These are phyloP conservation scores for Parathielavia appendiculata DNA, from an alignment of 495 filamentous ascomycete genomes.

Conservation along the genomic window DNA sequence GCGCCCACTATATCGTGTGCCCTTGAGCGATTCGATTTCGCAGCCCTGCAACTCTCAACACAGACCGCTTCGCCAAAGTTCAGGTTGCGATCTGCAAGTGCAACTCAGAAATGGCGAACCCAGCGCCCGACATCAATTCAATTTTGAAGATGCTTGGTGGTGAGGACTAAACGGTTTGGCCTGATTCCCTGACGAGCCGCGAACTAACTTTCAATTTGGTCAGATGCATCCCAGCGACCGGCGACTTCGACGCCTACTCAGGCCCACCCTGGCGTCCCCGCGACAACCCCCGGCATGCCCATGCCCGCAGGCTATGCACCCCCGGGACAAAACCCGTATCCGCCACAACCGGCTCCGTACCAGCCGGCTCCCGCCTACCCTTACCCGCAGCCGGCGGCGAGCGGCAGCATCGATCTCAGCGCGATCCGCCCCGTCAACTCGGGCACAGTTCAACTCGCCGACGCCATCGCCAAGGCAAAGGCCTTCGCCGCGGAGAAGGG, in stretches of 20 bases:
- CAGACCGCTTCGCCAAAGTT: neutral
- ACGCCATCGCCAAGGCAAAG: slow-evolving; percentile 69
- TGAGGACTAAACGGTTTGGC: neutral
- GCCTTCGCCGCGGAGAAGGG: slow-evolving; percentile 68
- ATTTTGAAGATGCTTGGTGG: slow-evolving; percentile 27
- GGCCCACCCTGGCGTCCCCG: slow-evolving; percentile 38
- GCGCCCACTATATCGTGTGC: too few species aligned
- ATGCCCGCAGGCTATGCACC: slow-evolving; percentile 22
- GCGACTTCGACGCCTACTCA: slow-evolving; percentile 40
- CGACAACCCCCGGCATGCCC: slow-evolving; percentile 16
- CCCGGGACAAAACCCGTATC: slow-evolving; percentile 30
- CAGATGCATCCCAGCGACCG: slow-evolving; percentile 31
- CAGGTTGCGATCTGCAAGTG: neutral
- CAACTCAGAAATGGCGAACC: slow-evolving; percentile 28
- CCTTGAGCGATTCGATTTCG: too few species aligned
- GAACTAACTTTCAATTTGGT: neutral
- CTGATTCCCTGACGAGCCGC: neutral
- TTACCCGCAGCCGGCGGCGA: slow-evolving; percentile 62
- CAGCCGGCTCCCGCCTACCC: slow-evolving; percentile 42
- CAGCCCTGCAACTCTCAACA: neutral
- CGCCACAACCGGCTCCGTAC: slow-evolving; percentile 39
- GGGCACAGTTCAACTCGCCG: slow-evolving; percentile 65
- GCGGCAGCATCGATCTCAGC: slow-evolving; percentile 68
- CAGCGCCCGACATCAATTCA: slow-evolving; percentile 28
- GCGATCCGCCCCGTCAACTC: slow-evolving; percentile 66